A percentile compares a stretch with the other conserved stretches of the same genome.
Evolutionary conservation across 345 rosid genomes (phyloP).

Genomic region (Alliaria petiolata): DNA sequence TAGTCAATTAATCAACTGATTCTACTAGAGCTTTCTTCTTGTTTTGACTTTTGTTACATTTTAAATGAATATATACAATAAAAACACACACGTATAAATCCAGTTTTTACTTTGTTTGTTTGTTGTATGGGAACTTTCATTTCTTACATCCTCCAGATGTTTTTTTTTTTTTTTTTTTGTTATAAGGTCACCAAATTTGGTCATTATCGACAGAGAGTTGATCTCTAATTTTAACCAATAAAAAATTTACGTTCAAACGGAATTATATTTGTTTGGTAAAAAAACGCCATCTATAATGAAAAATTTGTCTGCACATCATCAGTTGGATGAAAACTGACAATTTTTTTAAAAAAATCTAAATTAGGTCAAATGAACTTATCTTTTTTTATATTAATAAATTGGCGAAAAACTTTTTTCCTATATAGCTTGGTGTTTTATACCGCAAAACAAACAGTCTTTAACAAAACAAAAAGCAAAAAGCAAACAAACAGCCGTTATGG

Average conservation of each 20-base stretch:
- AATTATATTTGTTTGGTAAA: background rate
- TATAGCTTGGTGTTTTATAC: background rate
- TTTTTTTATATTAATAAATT: background rate
- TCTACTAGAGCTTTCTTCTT: conserved; percentile 15
- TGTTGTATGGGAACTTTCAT: conserved; percentile 18
- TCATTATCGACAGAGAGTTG: background rate
- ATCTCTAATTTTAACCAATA: conserved; percentile 7
- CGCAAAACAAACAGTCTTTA: background rate
- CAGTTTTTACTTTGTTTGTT: conserved; percentile 13
- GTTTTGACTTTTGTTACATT: background rate
- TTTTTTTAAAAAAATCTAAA: too few relatives aligned
- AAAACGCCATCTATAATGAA: too few relatives aligned
- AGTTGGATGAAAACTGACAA: background rate
- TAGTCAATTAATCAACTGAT: conserved; percentile 8
- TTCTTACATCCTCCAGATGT: conserved; percentile 7
- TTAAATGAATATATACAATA: background rate
- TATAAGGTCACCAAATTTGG: conserved; percentile 1
- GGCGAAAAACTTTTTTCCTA: background rate
- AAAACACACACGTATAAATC: background rate
- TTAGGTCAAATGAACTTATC: conserved; percentile 6
- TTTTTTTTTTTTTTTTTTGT: conserved; percentile 1
- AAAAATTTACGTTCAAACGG: background rate
- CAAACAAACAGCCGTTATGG: background rate
- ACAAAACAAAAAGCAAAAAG: background rate
- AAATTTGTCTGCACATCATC: too few relatives aligned